phyloP scores from a whole-genome alignment of 2,329 filamentous ascomycete species.

The Pseudodiploospora longispora region DNA sequence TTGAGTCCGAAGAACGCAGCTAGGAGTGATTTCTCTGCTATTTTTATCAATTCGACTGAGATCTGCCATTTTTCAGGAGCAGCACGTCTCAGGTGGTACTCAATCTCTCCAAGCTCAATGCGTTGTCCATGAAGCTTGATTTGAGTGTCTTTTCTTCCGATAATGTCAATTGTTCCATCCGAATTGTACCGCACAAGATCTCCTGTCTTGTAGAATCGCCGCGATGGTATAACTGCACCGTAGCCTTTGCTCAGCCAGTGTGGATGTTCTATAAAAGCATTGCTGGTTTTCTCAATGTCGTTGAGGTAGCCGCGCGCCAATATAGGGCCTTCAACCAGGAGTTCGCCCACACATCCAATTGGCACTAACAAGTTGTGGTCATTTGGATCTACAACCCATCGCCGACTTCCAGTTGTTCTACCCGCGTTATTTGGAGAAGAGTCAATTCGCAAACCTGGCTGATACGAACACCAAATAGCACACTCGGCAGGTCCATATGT shows the following conservation, averaged over 20 bases:
- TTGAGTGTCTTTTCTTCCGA: constrained; percentile 39
- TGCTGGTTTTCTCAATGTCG: constrained; percentile 5
- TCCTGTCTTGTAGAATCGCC: constrained; percentile 26
- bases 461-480: not conserved
- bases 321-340: constrained; percentile 14
- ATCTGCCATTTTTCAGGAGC: not conserved
- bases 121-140: constrained; percentile 46
- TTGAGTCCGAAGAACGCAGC: not conserved
- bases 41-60: not conserved
- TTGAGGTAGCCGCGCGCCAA: constrained; percentile 7
- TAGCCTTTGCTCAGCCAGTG: constrained; percentile 22
- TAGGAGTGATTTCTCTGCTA: not conserved
- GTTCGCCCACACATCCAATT: constrained; percentile 6
- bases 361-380: constrained; percentile 1
- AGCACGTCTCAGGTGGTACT: constrained; percentile 1
- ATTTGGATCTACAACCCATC: constrained; percentile 5
- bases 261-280: constrained; percentile 21
- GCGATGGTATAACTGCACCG: constrained; percentile 8
- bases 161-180: constrained; percentile 26
- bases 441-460: not conserved
- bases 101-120: constrained; percentile 16
- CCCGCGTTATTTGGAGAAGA: not conserved
- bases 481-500: constrained; percentile 1
- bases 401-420: not conserved
- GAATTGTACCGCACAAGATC: constrained; percentile 23